phyloP scores from a whole-genome alignment of 2,329 filamentous ascomycete species.

The Monosporascus ibericus region DNA sequence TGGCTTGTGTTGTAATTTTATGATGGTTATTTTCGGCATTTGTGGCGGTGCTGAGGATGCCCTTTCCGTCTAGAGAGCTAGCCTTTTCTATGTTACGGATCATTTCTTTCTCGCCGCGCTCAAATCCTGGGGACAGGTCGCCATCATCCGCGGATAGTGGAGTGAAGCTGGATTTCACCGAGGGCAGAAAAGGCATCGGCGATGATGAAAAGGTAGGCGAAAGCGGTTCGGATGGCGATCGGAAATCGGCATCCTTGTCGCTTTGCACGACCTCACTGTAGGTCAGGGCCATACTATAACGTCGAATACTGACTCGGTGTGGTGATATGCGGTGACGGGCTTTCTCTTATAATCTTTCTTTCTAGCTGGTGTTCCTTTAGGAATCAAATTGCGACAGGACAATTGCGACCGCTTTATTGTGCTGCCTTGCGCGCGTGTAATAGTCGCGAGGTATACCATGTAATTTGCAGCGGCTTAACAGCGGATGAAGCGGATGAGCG shows the following conservation, averaged over 20 bases:
- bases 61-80: conserved; percentile 8
- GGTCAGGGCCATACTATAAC: conserved; percentile 11
- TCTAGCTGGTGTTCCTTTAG: too few relatives aligned
- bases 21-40: conserved; percentile 1
- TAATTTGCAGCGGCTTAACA: too few relatives aligned
- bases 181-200: conserved; percentile 23
- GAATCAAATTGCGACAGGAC: too few relatives aligned
- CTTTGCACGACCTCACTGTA: conserved; percentile 20
- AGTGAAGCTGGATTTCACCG: conserved; percentile 22
- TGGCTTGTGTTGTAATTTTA: conserved; percentile 17
- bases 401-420: too few relatives aligned
- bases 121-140: conserved; percentile 14
- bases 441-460: too few relatives aligned
- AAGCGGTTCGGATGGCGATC: conserved; percentile 17
- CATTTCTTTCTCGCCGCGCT: not conserved
- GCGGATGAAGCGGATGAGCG: too few relatives aligned
- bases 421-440: too few relatives aligned
- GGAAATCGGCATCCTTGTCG: conserved; percentile 17
- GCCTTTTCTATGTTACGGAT: conserved; percentile 1
- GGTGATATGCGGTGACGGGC: too few relatives aligned
- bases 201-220: conserved; percentile 24
- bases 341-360: too few relatives aligned
- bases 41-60: conserved; percentile 11
- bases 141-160: conserved; percentile 25
- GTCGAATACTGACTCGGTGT: too few relatives aligned